Conservation (phyloP, 345 rosid genomes). For the Xanthoceras sorbifolium region DNA sequence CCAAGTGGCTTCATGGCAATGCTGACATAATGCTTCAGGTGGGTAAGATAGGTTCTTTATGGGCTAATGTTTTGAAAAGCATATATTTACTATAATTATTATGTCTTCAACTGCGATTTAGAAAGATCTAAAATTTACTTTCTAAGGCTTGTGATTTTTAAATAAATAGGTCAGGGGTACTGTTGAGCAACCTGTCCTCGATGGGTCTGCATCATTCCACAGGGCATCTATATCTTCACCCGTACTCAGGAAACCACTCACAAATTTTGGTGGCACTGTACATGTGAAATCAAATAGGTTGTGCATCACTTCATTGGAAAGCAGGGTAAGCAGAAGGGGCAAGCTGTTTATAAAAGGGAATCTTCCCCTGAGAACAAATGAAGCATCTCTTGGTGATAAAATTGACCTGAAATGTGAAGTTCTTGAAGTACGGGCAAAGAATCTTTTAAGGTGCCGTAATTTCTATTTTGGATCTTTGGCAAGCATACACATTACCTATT, state of each 20-base stretch:
- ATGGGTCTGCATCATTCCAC: slow-evolving; percentile 90
- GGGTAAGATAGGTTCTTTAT: slow-evolving; percentile 15
- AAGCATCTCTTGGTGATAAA: slow-evolving; percentile 70
- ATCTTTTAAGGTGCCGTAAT: slow-evolving; percentile 65
- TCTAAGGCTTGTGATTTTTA: slow-evolving; percentile 16
- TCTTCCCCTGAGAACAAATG: slow-evolving; percentile 82
- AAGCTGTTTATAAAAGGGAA: slow-evolving; percentile 85
- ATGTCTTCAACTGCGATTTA: neutral
- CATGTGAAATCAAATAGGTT: slow-evolving; percentile 87
- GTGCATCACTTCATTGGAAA: slow-evolving; percentile 75
- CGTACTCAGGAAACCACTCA: slow-evolving; percentile 79
- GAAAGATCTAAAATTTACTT: slow-evolving; percentile 7
- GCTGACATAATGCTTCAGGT: slow-evolving; percentile 97
- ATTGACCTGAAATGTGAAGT: slow-evolving; percentile 95
- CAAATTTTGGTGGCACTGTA: slow-evolving; percentile 87
- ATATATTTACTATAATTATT: neutral
- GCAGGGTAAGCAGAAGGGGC: slow-evolving; percentile 90
- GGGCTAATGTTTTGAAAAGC: neutral
- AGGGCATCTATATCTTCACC: slow-evolving; percentile 92
- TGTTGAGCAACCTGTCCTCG: slow-evolving; percentile 87
- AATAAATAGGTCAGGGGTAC: slow-evolving; percentile 86
- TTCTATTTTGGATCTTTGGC: slow-evolving; percentile 9
- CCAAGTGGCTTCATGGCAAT: slow-evolving; percentile 89
- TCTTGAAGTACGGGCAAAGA: slow-evolving; percentile 94
- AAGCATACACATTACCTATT: neutral